Evolutionary conservation across 352 stramenopile species (phyloP), one percentile per base, ranked within the genome.

Genomic region (Blastocystis sp.): DNA sequence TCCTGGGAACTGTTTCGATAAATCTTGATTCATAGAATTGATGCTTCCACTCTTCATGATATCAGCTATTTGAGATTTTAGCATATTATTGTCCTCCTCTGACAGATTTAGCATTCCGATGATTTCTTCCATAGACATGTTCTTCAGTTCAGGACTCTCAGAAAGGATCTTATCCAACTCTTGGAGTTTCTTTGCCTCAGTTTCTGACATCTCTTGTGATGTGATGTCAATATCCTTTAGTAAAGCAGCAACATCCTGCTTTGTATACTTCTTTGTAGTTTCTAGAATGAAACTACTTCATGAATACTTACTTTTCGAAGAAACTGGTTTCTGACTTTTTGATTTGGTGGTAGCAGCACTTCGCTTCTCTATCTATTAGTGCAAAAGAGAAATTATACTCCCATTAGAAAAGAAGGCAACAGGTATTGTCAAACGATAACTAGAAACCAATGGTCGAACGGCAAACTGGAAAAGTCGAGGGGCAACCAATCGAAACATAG

Each of bases 41-140:
- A 66, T 51, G 11, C 65, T 43, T 35, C 51, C 71, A 11, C 16
- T 32, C 24, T 37, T 46, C 46, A 83, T 29, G 1, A 83, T 66
- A 35, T 83, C 32, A 19, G 63, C 51, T 19, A 83, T 49, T 29
- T 83, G 71, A 19, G 32, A 32, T 46, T 21, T 29, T 3, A 83
- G 71, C 51, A 42, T 1, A n/a, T 49, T 67, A 43, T 83, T 83
- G 71, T 83, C 71, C 1, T 63, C 46, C 51, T 83, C 71, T 9
- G 71, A 83, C 12, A 83, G 56, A 63, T 83, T 83, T 56, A 83
- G 39, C 71, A 83, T 83, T n/a, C 49, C 71, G 54, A 83, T 83
- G 49, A 83, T 83, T 56, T 83, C 71, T 32, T 83, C 71, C 71
- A 83, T 83, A 9, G 71, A 65, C 71, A 83, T 35, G 35, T 83